Evolutionary conservation across 106 monocot genomes (phyloP).

Genomic region (Dioscorea zingiberensis): DNA sequence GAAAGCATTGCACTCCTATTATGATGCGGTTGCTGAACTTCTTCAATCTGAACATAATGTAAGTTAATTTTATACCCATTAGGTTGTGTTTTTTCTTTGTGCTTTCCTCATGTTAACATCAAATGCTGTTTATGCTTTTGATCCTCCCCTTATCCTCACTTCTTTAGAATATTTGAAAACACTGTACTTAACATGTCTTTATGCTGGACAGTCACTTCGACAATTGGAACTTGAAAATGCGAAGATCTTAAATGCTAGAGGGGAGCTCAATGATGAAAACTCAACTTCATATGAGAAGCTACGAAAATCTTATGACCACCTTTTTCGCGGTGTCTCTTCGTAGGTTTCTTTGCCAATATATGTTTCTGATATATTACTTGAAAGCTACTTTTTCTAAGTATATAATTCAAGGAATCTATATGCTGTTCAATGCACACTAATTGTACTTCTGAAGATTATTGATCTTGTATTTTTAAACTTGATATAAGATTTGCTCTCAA

Average conservation of each 20-base stretch:
- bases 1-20: constrained; percentile 75
- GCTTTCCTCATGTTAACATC: neutral
- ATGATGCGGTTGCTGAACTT: constrained; percentile 86
- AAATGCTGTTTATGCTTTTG: neutral
- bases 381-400: no score
- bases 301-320: constrained; percentile 81
- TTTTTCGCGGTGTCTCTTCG: constrained; percentile 93
- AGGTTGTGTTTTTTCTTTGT: no score
- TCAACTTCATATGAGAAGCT: constrained; percentile 84
- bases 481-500: no score
- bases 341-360: constrained; percentile 34
- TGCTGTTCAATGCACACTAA: no score
- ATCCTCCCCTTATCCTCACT: neutral
- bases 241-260: constrained; percentile 84
- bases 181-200: no score
- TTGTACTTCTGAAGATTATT: no score
- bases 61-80: constrained; percentile 11
- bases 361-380: no score
- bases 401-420: no score
- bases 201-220: constrained; percentile 46
- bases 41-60: constrained; percentile 87
- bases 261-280: constrained; percentile 93
- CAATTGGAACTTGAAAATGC: constrained; percentile 89
- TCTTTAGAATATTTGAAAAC: neutral
- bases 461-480: no score